Evolutionary conservation across 345 rosid genomes (phyloP), one percentile per base, ranked within the genome.

Genomic region (Eutrema heterophyllum): DNA sequence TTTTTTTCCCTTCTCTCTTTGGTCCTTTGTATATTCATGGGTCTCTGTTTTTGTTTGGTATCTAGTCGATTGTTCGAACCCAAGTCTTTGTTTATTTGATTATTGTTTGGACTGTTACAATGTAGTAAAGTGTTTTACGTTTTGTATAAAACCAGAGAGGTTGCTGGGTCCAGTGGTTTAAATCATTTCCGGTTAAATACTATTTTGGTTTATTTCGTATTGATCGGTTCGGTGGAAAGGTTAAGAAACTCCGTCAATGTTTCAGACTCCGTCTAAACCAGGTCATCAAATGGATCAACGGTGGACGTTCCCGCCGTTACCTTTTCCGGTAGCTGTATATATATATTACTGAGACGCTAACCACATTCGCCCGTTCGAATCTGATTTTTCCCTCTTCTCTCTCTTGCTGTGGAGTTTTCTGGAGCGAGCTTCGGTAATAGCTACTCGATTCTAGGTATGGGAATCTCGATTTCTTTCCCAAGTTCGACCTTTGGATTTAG

Each of bases 11-110:
- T 68, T 52, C 46, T 7, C 49, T 65, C 36, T 56, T 30, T 50
- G 44, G 26, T 50, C 68, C 30, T 62, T 62, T 69, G 79, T 76
- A 62, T 38, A 69, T 69, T 62, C 52, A 53, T 69, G 74, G 68
- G 53, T 60, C 63, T 59, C 18, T 68, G 52, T 62, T 44, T 68
- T 62, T 67, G 73, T 59, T n/a, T 62, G 75, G 58, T 76, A 68
- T 69, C 44, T 53, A 69, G 65, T 52, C 70, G 64, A 68, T 69
- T 74, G 65, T 27, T 68, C 6, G 74, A 75, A 61, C 74, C 38
- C 44, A 18, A 75, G 74, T 68, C 44, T 68, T 43, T 60, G 62
- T 52, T 68, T 43, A 35, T 68, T 69, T 63, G 39, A 70, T 61
- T 44, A 52, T 45, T 76, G 52, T 62, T 76, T 51, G 70, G 26